phyloP scores from a whole-genome alignment of 2,329 filamentous ascomycete species.

The Diaporthe australafricana region DNA sequence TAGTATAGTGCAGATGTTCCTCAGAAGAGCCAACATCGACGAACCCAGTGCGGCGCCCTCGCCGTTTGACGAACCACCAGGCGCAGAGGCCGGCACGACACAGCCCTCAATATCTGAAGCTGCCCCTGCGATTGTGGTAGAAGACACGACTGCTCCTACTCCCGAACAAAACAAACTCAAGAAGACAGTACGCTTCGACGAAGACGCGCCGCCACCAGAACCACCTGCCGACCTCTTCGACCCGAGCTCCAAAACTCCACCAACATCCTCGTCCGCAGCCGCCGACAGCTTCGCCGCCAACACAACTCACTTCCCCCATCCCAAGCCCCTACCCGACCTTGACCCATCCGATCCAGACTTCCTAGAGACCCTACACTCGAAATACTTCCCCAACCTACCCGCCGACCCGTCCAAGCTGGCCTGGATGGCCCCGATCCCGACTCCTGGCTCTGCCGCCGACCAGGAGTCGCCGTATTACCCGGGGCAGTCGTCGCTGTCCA shows the following conservation, averaged over 20 bases:
- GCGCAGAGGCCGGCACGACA: not conserved
- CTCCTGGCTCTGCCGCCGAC: constrained; percentile 70
- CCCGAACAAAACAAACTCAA: constrained; percentile 42
- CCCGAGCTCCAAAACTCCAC: constrained; percentile 28
- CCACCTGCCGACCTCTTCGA: constrained; percentile 55
- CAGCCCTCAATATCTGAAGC: constrained; percentile 33
- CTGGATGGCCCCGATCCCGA: constrained; percentile 82
- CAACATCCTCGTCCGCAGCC: constrained; percentile 39
- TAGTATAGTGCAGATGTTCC: constrained; percentile 78
- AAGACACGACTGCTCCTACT: constrained; percentile 45
- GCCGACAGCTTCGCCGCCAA: constrained; percentile 48
- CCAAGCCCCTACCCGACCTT: constrained; percentile 72
- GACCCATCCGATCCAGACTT: constrained; percentile 88
- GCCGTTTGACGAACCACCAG: constrained; percentile 52
- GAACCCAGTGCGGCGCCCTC: constrained; percentile 59
- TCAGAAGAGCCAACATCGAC: constrained; percentile 82
- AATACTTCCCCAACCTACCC: constrained; percentile 92
- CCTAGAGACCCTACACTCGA: constrained; percentile 84
- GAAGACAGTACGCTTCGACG: constrained; percentile 52
- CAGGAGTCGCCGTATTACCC: constrained; percentile 86
- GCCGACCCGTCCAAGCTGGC: constrained; percentile 84
- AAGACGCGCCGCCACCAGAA: constrained; percentile 55
- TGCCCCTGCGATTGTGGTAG: constrained; percentile 50
- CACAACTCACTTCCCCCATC: constrained; percentile 72
- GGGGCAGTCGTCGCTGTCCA: constrained; percentile 74